Evolutionary conservation across 192 early-diverging fungal genomes (phyloP), one percentile per base, ranked within the genome.

Genomic region (Nowakowskiella sp.): DNA sequence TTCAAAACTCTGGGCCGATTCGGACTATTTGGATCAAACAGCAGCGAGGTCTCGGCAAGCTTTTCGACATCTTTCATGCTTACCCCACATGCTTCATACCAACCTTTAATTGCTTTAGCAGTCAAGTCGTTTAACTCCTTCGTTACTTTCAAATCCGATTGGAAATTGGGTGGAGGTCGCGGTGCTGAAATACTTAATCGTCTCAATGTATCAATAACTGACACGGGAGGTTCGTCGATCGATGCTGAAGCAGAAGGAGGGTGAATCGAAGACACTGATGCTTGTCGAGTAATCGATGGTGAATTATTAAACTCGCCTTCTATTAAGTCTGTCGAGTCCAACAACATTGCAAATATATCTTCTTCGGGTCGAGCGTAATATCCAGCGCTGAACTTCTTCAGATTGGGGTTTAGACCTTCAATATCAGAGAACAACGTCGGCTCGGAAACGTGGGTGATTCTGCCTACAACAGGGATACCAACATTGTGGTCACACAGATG

Each of bases 391-490:
- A n/a, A n/a, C n/a, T n/a, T n/a, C n/a, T n/a, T n/a, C n/a, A n/a
- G n/a, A n/a, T n/a, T n/a, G n/a, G n/a, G 36, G 13, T 39, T 19
- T 39, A 13, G 13, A 39, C 36, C 54, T 57, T 57, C 32, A 29
- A 28, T 48, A n/a, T 64, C 32, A 36, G 22, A 25, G 13, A 13
- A 57, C 49, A 32, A 31, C 1, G 44, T 13, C 1, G 48, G 52
- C 5, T 70, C 68, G 13, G 60, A 6, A 3, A 69, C 69, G 24
- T 33, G 10, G 4, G 57, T 57, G 6, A 62, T 49, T 21, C 39
- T 63, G 8, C 74, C 74, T 1, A 75, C 19, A 19, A 61, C 58
- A 13, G 49, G 42, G 9, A 75, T 62, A 13, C 69, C 69, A 44
- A 72, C 48, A 3, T 61, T 23, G 7, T 24, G 43, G 26, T 76